Percentiles rank a stretch among this genome's conserved stretches.
Evolutionary conservation across 2,329 filamentous ascomycete species (phyloP).

Genomic region (Trichoderma koningii): DNA sequence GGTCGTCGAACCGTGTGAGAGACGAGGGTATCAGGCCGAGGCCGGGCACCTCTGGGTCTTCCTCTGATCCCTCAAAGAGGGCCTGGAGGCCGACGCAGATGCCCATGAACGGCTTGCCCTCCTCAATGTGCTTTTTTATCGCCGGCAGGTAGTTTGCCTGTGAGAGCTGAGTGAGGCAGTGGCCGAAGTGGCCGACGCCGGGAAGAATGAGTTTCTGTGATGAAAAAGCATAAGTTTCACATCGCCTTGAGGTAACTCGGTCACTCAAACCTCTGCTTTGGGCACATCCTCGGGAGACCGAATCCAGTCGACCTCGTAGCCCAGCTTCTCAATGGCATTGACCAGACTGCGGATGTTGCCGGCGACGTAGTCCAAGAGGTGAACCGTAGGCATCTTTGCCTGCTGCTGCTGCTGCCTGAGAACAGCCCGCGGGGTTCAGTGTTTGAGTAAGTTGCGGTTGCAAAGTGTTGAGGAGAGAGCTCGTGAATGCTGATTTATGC

Average conservation of each 20-base stretch:
- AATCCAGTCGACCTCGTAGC: constrained; percentile 92
- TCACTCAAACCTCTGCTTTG: constrained; percentile 69
- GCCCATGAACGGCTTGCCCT: constrained; percentile 96
- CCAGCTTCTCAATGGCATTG: constrained; percentile 95
- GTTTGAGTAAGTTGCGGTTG: neutral
- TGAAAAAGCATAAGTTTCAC: constrained; percentile 11
- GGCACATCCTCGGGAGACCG: constrained; percentile 79
- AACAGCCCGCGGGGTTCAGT: constrained; percentile 17
- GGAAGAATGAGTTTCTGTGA: constrained; percentile 86
- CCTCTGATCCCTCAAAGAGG: constrained; percentile 81
- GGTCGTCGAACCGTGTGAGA: constrained; percentile 75
- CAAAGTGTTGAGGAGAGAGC: neutral
- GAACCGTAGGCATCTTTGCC: constrained; percentile 69
- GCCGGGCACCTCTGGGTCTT: constrained; percentile 71
- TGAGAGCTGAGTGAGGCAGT: constrained; percentile 84
- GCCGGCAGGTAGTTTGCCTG: constrained; percentile 82
- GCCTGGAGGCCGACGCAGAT: constrained; percentile 95
- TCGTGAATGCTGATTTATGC: neutral
- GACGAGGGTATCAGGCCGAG: constrained; percentile 71
- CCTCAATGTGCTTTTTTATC: constrained; percentile 77
- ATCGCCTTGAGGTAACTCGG: neutral
- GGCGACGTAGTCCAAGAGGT: constrained; percentile 85
- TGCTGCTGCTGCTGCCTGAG: neutral
- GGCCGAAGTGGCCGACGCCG: constrained; percentile 95
- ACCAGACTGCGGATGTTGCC: constrained; percentile 95